phyloP scores from a whole-genome alignment of 352 stramenopile species.

The Phytophthora citricola region DNA sequence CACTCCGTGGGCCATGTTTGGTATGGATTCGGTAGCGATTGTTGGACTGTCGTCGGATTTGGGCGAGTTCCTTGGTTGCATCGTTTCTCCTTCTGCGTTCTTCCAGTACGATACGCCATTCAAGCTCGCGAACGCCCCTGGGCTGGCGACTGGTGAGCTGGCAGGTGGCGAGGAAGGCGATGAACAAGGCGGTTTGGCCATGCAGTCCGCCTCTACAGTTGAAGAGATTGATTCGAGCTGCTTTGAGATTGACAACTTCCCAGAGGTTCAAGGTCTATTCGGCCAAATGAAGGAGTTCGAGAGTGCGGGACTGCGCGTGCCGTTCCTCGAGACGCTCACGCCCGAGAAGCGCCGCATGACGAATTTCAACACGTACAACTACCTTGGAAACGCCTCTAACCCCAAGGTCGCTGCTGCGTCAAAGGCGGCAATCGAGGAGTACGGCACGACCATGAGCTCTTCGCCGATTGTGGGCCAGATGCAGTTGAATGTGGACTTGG shows the following conservation, averaged over 20 bases:
- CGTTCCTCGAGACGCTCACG: slow-evolving; percentile 76
- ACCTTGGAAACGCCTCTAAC: slow-evolving; percentile 78
- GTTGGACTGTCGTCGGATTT: slow-evolving; percentile 70
- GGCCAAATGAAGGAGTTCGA: slow-evolving; percentile 82
- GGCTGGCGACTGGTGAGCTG: slow-evolving; percentile 62
- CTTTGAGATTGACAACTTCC: slow-evolving; percentile 71
- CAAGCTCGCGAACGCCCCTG: slow-evolving; percentile 64
- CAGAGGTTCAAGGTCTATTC: slow-evolving; percentile 68
- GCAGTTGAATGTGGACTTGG: slow-evolving; percentile 73
- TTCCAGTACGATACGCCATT: slow-evolving; percentile 75
- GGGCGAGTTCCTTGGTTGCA: slow-evolving; percentile 71
- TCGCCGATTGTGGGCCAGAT: slow-evolving; percentile 83
- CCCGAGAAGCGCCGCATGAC: slow-evolving; percentile 73
- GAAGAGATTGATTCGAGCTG: slow-evolving; percentile 74
- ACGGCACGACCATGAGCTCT: slow-evolving; percentile 84
- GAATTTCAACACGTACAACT: slow-evolving; percentile 92
- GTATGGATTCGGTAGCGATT: slow-evolving; percentile 74
- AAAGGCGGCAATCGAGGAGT: slow-evolving; percentile 69
- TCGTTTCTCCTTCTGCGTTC: slow-evolving; percentile 71
- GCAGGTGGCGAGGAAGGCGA: slow-evolving; percentile 48
- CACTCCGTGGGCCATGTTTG: slow-evolving; percentile 68
- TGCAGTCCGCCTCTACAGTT: slow-evolving; percentile 46
- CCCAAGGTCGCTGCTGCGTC: slow-evolving; percentile 55
- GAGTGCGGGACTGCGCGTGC: slow-evolving; percentile 67
- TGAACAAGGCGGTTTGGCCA: slow-evolving; percentile 10